phyloP scores from a whole-genome alignment of 257 asterid genomes.

The Solanum chmielewskii region DNA sequence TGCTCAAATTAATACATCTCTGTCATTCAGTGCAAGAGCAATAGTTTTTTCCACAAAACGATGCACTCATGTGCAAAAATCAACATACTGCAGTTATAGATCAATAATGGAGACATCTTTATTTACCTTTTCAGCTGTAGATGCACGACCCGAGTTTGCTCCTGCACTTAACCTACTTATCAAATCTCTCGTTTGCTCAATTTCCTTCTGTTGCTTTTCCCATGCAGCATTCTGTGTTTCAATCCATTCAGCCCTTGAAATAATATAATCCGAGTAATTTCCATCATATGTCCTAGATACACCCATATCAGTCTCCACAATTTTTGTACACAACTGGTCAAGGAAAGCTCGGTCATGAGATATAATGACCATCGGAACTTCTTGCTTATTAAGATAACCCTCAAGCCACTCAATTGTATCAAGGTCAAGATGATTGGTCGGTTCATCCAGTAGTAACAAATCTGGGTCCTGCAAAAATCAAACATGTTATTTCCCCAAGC shows the following conservation, averaged over 20 bases:
- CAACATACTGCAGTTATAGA: not conserved
- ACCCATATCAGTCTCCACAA: conserved; percentile 96
- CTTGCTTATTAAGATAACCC: conserved; percentile 85
- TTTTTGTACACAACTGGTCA: conserved; percentile 88
- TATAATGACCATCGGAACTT: conserved; percentile 97
- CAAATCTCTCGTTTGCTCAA: conserved; percentile 67
- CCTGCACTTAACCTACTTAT: conserved; percentile 86
- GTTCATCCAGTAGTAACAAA: conserved; percentile 86
- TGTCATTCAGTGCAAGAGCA: not conserved
- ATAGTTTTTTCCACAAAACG: not conserved
- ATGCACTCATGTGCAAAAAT: not conserved
- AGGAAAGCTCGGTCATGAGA: conserved; percentile 98
- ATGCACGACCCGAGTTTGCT: conserved; percentile 97
- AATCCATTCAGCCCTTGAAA: conserved; percentile 69
- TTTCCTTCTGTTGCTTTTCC: conserved; percentile 96
- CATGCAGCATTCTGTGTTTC: conserved; percentile 90
- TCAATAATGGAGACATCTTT: not conserved
- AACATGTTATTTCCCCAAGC: conserved; percentile 6
- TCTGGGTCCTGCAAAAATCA: conserved; percentile 67
- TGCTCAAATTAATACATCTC: not conserved
- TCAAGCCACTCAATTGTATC: conserved; percentile 98
- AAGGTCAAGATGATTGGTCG: conserved; percentile 97
- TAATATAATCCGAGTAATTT: conserved; percentile 66
- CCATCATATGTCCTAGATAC: conserved; percentile 82
- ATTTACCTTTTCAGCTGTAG: conserved; percentile 92